Evolutionary conservation across 768 basidiomycete genomes (phyloP), one percentile per base, ranked within the genome.

Genomic region (Lentinula guzmanii): DNA sequence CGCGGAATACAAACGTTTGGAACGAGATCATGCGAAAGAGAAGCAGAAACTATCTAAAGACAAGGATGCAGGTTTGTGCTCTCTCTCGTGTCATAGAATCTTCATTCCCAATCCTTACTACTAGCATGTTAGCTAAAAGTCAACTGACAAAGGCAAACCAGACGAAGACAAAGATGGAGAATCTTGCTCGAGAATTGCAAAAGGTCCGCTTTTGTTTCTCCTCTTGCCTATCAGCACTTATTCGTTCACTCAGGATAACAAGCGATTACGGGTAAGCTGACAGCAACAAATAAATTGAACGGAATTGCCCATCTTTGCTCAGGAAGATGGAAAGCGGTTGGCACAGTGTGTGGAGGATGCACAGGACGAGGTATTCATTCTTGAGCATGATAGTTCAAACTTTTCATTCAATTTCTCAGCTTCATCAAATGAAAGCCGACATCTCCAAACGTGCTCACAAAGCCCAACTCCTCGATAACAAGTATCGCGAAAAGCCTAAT

Each of bases 1-100:
- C 73, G 90, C 91, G 68, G 92, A 94, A 72, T 77, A 92, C 71
- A 93, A 93, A 71, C 82, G 90, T 56, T 73, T 91, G 69, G 93
- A 95, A 74, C 83, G 93, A 65, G 92, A 93, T 70, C 89, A 93
- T 68, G 87, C 91, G 43, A 94, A 91, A 75, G 93, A 94, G 79
- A 93, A 91, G 73, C 92, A 94, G 77, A 94, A 94, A 69, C 78
- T 94, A 34, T 79, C 84, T 53, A 94, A 94, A 76, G 93, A 95
- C 78, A 93, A 93, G 76, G 93, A 94, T 75, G 85, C 90, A 65
- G 90, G 91, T 91, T 75, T 72, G 70, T 63, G 39, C 46, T 31
- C 34, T 42, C 63, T n/a, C 13, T 35, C 54, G 46, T 56, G 34
- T 52, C 57, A 34, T 58, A 41, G 61, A 55, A 53, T 10, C 62